Base-by-base conservation (phyloP, 2,329 filamentous ascomycete species). In the Calonectria honghensis region DNA sequence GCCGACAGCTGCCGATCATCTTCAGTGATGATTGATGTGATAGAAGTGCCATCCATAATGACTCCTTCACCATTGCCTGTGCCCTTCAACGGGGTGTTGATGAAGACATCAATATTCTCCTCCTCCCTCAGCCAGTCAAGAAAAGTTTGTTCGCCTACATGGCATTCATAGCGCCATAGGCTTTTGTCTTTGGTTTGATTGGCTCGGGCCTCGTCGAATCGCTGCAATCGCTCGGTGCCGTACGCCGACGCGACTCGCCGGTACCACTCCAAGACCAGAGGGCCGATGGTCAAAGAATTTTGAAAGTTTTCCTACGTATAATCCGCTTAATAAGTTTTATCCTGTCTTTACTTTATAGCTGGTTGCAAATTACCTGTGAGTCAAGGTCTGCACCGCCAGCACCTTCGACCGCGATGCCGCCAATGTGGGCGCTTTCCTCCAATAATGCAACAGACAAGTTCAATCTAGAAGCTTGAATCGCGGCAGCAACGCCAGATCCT, bases 181-280 rank as follows among this genome's bases (percentile, higher is more conserved):
- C 31, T 57, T n/a, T 29, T 27, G 27, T 57, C 52, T 57, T 57
- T 57, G 18, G 52, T 57, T 32, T 57, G 52, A 29, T 57, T 57
- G 16, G 52, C 52, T 31, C 52, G 13, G 18, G 52, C 52, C 14
- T 35, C 31, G 9, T 57, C 27, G 18, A 57, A 57, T 57, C 24
- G 14, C 9, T n/a, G 52, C 14, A 57, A 57, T 11, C 52, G 24
- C 18, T 52, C 50, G 14, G 50, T 29, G 6, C 31, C 52, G 14
- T 57, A 57, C 9, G 52, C 52, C 3, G 52, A 35, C 11, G 18
- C 18, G 27, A 57, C 52, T 35, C 52, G 52, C 3, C 27, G 52
- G 10, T 57, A 57, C 18, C 32, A n/a, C 31, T 57, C 52, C 4
- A 57, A 29, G 5, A 57, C 52, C 52, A 57, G 4, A 11, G 52